Conservation (phyloP, 129 eudicot genomes). For the Cynara cardunculus region DNA sequence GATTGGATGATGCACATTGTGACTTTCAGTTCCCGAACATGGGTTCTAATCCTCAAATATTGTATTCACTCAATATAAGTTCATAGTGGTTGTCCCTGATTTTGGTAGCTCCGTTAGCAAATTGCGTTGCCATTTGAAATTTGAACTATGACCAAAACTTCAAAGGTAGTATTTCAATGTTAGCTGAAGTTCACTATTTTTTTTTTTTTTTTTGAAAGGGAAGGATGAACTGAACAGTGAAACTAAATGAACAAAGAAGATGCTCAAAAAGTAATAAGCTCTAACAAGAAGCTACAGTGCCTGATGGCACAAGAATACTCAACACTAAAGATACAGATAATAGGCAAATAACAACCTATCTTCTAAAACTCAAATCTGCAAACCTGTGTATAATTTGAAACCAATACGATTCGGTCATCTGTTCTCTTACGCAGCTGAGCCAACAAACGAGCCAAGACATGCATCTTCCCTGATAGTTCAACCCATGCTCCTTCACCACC, state of each 20-base stretch:
- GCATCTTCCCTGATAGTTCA: constrained; percentile 97
- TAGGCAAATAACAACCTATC: not conserved
- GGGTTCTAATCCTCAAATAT: too few species aligned
- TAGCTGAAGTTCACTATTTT: not conserved
- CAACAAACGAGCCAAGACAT: constrained; percentile 81
- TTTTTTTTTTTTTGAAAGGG: not conserved
- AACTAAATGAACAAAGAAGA: not conserved
- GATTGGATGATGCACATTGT: too few species aligned
- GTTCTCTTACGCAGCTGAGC: constrained; percentile 80
- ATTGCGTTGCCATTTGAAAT: too few species aligned
- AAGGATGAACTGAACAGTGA: not conserved
- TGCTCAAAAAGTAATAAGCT: not conserved
- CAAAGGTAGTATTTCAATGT: too few species aligned
- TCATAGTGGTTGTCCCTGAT: too few species aligned
- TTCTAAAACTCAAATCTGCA: not conserved
- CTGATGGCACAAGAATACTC: not conserved
- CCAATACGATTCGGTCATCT: constrained; percentile 95
- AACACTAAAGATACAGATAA: not conserved
- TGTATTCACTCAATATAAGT: too few species aligned
- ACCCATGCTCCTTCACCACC: constrained; percentile 98
- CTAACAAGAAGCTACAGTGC: not conserved
- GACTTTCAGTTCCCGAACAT: too few species aligned
- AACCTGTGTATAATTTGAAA: constrained; percentile 98
- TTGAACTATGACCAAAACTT: too few species aligned
- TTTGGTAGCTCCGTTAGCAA: too few species aligned